A percentile compares a stretch with the other conserved stretches of the same genome.
Conservation (phyloP, 1,284 basidiomycete genomes). For the Phaffia rhodozyma region DNA sequence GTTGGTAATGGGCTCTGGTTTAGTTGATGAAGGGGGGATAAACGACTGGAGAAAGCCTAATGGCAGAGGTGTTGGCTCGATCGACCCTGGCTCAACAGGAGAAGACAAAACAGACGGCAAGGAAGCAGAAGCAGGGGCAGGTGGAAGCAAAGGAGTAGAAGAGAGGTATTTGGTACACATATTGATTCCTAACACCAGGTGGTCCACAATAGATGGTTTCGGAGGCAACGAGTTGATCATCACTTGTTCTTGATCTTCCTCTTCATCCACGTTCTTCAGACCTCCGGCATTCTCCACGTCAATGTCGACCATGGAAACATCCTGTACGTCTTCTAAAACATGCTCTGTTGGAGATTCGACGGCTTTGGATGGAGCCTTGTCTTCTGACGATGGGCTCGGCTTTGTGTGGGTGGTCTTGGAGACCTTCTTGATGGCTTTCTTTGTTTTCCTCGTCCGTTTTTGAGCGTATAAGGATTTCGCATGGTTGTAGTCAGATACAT, state of each 20-base stretch:
- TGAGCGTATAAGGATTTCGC: neutral
- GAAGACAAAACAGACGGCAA: too few species aligned
- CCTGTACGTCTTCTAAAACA: neutral
- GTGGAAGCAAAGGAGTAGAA: neutral
- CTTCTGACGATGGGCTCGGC: too few species aligned
- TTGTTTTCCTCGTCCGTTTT: neutral
- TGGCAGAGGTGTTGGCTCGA: neutral
- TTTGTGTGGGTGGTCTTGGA: neutral
- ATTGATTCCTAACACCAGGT: slow-evolving; percentile 2
- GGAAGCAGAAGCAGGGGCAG: neutral
- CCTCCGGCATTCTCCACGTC: neutral
- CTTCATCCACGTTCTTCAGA: neutral
- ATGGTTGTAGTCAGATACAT: slow-evolving; percentile 7
- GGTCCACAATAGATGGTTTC: neutral
- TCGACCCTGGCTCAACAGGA: too few species aligned
- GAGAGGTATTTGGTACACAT: neutral
- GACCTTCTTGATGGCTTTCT: neutral
- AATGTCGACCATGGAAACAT: neutral
- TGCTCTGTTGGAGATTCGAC: too few species aligned
- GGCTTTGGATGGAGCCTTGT: too few species aligned
- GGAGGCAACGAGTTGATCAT: neutral
- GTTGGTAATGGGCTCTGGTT: too few species aligned
- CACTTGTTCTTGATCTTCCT: neutral
- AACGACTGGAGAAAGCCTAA: too few species aligned
- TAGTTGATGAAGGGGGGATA: too few species aligned